Percentiles rank a stretch among this genome's conserved stretches.
Conservation (phyloP, 805 yeast genomes). For the Saccharomyces cerevisiae region DNA sequence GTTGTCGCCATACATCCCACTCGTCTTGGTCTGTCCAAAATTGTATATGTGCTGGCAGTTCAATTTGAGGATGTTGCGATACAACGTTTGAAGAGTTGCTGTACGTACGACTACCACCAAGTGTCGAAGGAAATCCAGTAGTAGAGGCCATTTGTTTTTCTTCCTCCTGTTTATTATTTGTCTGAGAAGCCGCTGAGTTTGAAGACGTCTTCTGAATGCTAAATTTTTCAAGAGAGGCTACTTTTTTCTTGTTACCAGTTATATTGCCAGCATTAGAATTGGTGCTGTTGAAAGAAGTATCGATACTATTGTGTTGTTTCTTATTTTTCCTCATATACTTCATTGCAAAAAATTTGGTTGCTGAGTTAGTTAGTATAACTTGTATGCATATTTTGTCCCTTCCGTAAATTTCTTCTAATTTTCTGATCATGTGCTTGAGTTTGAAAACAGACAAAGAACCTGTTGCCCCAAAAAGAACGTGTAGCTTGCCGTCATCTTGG, state of each 20-base stretch:
- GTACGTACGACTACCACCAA: background rate
- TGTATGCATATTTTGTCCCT: constrained; percentile 70
- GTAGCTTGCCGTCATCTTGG: constrained; percentile 81
- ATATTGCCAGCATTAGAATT: background rate
- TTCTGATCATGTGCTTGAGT: constrained; percentile 69
- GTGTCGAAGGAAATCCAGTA: background rate
- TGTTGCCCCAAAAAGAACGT: constrained; percentile 77
- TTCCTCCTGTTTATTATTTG: constrained; percentile 16
- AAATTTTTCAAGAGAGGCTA: background rate
- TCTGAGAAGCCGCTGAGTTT: background rate
- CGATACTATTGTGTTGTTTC: constrained; percentile 3
- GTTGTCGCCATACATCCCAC: constrained; percentile 73
- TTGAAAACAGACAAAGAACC: constrained; percentile 83
- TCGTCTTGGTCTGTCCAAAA: constrained; percentile 93
- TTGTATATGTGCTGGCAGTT: constrained; percentile 57
- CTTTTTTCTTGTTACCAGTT: background rate
- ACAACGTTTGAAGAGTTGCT: constrained; percentile 2
- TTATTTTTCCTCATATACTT: constrained; percentile 13
- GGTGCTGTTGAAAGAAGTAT: background rate
- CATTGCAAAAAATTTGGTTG: constrained; percentile 55
- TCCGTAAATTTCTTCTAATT: constrained; percentile 77
- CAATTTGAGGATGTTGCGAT: constrained; percentile 33
- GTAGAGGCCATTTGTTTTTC: background rate
- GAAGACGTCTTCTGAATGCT: background rate
- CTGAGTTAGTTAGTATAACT: constrained; percentile 73